A percentile compares a stretch with the other conserved stretches of the same genome.
These are phyloP conservation scores for Arabis hirsuta DNA, from an alignment of 345 rosid species.

Conservation along the genomic window DNA sequence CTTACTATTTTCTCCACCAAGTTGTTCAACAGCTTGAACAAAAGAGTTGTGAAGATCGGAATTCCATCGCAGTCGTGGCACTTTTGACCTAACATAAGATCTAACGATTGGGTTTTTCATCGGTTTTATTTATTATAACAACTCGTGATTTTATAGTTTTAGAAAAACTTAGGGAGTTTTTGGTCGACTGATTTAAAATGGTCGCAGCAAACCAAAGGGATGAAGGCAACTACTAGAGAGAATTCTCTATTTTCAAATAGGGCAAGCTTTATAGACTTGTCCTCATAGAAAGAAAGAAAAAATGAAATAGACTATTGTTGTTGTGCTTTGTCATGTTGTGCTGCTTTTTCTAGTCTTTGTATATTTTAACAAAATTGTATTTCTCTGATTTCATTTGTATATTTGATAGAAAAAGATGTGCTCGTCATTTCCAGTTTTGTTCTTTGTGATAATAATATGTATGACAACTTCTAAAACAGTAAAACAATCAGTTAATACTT, in stretches of 20 bases:
- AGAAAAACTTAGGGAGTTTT: neutral
- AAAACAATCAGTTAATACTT: neutral
- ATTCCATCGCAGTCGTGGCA: conserved; percentile 78
- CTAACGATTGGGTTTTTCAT: conserved; percentile 48
- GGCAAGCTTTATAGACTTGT: conserved; percentile 25
- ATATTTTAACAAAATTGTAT: neutral
- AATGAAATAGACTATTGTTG: neutral
- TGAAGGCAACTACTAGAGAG: conserved; percentile 24
- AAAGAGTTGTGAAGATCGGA: conserved; percentile 84
- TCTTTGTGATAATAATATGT: conserved; percentile 2
- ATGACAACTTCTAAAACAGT: conserved; percentile 5
- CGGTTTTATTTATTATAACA: neutral
- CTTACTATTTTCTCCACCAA: conserved; percentile 83
- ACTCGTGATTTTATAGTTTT: neutral
- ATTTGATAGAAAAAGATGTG: neutral
- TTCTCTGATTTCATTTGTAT: conserved; percentile 7
- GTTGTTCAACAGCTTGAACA: conserved; percentile 69
- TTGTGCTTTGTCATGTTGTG: conserved; percentile 30
- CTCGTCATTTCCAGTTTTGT: neutral
- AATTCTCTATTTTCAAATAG: neutral
- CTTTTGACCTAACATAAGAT: conserved; percentile 79
- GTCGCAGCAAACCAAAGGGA: conserved; percentile 14
- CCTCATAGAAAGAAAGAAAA: neutral
- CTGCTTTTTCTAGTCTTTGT: conserved; percentile 1
- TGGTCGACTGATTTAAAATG: conserved; percentile 9